Conservation (phyloP, 768 basidiomycete genomes). For the Tulasnella sp. region DNA sequence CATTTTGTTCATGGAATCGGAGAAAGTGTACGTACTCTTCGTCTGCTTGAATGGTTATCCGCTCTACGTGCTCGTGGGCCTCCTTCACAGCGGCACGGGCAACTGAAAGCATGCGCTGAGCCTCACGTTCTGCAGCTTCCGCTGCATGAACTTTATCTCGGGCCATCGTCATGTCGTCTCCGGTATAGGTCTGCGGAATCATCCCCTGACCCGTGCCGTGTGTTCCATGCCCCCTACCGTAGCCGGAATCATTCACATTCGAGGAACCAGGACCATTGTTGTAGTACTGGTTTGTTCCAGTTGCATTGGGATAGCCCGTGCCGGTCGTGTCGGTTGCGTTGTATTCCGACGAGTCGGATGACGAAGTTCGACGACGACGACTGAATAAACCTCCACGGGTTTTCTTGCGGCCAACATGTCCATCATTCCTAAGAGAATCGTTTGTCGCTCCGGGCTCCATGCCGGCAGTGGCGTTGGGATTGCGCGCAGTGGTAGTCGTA, state of each 20-base stretch:
- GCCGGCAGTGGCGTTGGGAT: not conserved
- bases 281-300: not conserved
- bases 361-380: not conserved
- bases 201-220: no score
- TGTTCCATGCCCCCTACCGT: no score
- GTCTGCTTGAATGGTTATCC: conserved; percentile 3
- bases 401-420: conserved; percentile 2
- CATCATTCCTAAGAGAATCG: not conserved
- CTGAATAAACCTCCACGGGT: not conserved
- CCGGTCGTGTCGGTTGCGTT: not conserved
- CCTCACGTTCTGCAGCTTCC: not conserved
- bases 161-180: conserved; percentile 1
- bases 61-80: conserved; percentile 5
- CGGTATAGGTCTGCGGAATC: not conserved
- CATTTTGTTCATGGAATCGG: not conserved
- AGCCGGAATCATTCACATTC: no score
- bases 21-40: conserved; percentile 15
- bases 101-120: not conserved
- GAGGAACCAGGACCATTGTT: not conserved
- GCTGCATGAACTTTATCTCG: conserved; percentile 10
- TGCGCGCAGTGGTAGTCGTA: not conserved
- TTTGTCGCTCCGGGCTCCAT: not conserved
- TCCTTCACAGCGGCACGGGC: conserved; percentile 9
- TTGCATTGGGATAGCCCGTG: not conserved
- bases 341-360: not conserved